phyloP scores from a whole-genome alignment of 306 rosid species.

The Elaeagnus macrophylla region DNA sequence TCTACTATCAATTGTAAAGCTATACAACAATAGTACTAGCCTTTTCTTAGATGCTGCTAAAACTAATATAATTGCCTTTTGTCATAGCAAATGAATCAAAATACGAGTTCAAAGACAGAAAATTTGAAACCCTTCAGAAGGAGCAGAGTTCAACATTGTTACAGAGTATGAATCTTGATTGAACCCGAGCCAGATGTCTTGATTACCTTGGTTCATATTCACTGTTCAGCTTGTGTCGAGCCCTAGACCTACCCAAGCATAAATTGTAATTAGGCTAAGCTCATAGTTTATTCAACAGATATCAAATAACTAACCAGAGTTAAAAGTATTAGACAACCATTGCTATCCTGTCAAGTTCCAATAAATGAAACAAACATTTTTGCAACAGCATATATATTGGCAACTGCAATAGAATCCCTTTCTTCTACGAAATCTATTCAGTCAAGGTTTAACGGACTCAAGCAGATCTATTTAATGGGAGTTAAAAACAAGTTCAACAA shows the following conservation, averaged over 20 bases:
- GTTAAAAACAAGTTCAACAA: too few relatives aligned
- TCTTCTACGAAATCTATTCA: too few relatives aligned
- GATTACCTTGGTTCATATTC: constrained; percentile 12
- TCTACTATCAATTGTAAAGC: neutral
- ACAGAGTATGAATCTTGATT: constrained; percentile 13
- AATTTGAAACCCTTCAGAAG: constrained; percentile 6
- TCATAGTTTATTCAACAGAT: constrained; percentile 7
- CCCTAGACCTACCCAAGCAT: constrained; percentile 27
- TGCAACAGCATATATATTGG: too few relatives aligned
- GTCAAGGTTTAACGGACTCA: too few relatives aligned
- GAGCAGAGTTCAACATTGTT: constrained; percentile 4
- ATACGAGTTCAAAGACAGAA: neutral
- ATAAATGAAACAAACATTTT: too few relatives aligned
- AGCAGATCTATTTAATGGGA: too few relatives aligned
- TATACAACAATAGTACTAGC: too few relatives aligned
- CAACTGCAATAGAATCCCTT: neutral
- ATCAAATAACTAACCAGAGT: constrained; percentile 2
- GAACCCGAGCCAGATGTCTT: constrained; percentile 9
- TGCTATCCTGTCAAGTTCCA: neutral
- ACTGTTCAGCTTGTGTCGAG: constrained; percentile 26
- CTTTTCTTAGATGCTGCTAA: neutral
- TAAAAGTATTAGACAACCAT: neutral
- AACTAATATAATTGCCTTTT: too few relatives aligned
- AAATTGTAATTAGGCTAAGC: constrained; percentile 21
- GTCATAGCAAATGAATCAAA: constrained; percentile 3